A percentile compares a stretch with the other conserved stretches of the same genome.
Conservation (phyloP, 139 green algal species). For the Ettlia oleoabundans region DNA sequence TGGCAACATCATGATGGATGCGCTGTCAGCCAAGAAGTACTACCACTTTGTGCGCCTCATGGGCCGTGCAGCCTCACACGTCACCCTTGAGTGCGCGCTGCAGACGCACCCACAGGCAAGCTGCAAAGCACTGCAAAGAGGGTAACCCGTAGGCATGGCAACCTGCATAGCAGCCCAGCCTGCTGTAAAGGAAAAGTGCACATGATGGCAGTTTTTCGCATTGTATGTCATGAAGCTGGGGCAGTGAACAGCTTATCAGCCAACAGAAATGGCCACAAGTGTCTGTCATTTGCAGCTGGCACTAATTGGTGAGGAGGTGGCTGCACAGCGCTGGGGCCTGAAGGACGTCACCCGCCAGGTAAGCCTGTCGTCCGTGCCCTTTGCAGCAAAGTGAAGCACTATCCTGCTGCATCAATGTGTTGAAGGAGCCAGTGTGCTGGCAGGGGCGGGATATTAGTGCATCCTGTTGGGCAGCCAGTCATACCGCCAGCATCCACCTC, state of each 20-base stretch:
- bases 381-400: not conserved
- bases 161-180: no score
- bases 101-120: slow-evolving; percentile 63
- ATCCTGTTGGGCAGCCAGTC: no score
- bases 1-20: slow-evolving; percentile 72
- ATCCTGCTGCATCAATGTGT: not conserved
- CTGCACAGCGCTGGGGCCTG: slow-evolving; percentile 22
- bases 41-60: slow-evolving; percentile 78
- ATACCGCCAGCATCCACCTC: no score
- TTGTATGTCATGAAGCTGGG: no score
- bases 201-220: no score
- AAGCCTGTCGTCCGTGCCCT: not conserved
- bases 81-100: slow-evolving; percentile 74
- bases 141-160: no score
- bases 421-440: not conserved
- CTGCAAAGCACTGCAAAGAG: no score
- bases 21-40: slow-evolving; percentile 63
- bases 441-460: not conserved
- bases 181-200: no score
- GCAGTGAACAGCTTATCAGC: no score
- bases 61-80: slow-evolving; percentile 66
- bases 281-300: slow-evolving; percentile 53
- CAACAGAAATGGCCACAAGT: no score
- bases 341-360: slow-evolving; percentile 46
- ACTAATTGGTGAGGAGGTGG: slow-evolving; percentile 69